These are phyloP conservation scores for Elymus sibiricus DNA, from an alignment of 176 grass and related monocot genomes.

Conservation along the genomic window DNA sequence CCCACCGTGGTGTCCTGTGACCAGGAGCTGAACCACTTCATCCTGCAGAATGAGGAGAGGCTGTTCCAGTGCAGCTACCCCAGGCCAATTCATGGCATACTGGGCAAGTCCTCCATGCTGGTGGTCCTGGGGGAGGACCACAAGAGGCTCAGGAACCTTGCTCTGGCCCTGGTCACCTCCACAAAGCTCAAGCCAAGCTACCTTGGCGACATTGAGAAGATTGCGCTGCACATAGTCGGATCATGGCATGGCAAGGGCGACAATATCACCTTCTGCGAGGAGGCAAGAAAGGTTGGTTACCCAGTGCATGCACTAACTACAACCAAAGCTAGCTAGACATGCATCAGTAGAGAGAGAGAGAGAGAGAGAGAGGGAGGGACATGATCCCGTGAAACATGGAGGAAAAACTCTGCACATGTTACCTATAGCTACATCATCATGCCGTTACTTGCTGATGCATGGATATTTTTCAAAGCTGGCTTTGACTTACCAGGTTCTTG, in stretches of 20 bases:
- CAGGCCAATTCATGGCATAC: slow-evolving; percentile 76
- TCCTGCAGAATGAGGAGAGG: slow-evolving; percentile 91
- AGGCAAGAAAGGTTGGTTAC: slow-evolving; percentile 71
- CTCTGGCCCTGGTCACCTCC: slow-evolving; percentile 68
- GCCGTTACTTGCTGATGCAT: slow-evolving; percentile 22
- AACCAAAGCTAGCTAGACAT: background rate
- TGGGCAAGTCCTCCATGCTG: slow-evolving; percentile 90
- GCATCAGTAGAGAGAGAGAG: background rate
- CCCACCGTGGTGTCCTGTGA: slow-evolving; percentile 85
- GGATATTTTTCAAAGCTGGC: slow-evolving; percentile 16
- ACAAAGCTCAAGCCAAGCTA: slow-evolving; percentile 71
- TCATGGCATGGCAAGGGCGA: slow-evolving; percentile 31
- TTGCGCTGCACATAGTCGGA: slow-evolving; percentile 55
- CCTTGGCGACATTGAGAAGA: slow-evolving; percentile 73
- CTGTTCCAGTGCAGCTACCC: slow-evolving; percentile 95
- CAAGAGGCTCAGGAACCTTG: slow-evolving; percentile 71
- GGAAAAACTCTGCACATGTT: slow-evolving; percentile 30
- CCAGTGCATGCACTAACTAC: background rate
- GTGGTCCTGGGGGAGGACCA: slow-evolving; percentile 84
- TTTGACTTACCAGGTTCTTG: slow-evolving; percentile 34
- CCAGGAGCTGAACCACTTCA: slow-evolving; percentile 92
- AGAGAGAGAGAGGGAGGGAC: background rate
- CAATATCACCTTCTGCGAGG: slow-evolving; percentile 56
- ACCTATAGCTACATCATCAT: background rate
- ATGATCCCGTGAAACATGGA: slow-evolving; percentile 40